Conservation (phyloP, 192 early-diverging fungal species). For the Glomus cerebriforme region DNA sequence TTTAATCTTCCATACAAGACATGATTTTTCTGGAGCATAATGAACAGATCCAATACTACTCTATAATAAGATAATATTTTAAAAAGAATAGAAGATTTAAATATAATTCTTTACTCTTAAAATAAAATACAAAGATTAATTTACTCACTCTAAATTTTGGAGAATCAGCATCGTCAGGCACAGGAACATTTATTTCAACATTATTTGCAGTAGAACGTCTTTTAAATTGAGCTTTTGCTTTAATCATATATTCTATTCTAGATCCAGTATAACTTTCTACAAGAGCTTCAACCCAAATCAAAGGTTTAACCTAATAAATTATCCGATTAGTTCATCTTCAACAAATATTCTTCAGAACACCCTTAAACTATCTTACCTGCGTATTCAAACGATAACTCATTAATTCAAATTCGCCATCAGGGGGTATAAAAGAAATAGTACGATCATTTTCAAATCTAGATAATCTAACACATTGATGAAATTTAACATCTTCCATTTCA, state of each 20-base stretch:
- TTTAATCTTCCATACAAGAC: constrained; percentile 98
- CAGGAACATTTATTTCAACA: constrained; percentile 97
- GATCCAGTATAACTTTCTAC: constrained; percentile 88
- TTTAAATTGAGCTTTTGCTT: constrained; percentile 98
- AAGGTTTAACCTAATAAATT: constrained; percentile 62
- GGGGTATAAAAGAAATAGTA: constrained; percentile 87
- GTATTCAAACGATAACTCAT: constrained; percentile 88
- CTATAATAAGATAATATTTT: constrained; percentile 40
- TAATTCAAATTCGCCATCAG: constrained; percentile 90
- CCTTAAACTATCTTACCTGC: constrained; percentile 39
- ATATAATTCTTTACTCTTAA: too few species aligned
- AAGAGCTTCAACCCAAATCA: constrained; percentile 83
- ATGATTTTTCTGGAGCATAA: constrained; percentile 93
- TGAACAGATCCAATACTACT: constrained; percentile 83
- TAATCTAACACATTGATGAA: constrained; percentile 89
- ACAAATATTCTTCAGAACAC: neutral
- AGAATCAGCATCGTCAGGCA: constrained; percentile 95
- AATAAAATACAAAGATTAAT: neutral
- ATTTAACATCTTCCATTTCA: constrained; percentile 90
- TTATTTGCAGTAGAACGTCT: constrained; percentile 95
- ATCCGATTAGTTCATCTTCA: neutral
- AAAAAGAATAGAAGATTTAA: neutral
- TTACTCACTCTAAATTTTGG: constrained; percentile 85
- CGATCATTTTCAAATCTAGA: constrained; percentile 86
- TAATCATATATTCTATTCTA: constrained; percentile 94